phyloP scores from a whole-genome alignment of 2,329 filamentous ascomycete genomes.

The Emmonsia crescens region DNA sequence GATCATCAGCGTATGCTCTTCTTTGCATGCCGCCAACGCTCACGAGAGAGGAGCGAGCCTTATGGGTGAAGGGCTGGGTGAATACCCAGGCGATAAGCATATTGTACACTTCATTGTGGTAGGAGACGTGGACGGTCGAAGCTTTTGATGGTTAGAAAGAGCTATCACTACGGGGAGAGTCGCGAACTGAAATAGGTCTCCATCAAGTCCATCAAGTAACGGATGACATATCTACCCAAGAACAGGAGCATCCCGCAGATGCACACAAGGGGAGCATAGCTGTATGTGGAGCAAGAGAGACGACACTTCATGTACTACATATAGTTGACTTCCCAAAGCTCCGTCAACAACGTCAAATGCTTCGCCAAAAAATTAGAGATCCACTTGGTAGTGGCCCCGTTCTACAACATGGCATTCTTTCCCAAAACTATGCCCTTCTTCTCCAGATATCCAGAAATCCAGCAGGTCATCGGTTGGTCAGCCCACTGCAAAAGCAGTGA shows the following conservation, averaged over 20 bases:
- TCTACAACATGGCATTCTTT: too few relatives aligned
- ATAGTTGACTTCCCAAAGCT: too few relatives aligned
- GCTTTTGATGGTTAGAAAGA: constrained; percentile 11
- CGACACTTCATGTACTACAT: too few relatives aligned
- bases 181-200: constrained; percentile 15
- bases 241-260: constrained; percentile 12
- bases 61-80: constrained; percentile 10
- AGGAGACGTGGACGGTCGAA: constrained; percentile 13
- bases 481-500: too few relatives aligned
- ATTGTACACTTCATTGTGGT: constrained; percentile 14
- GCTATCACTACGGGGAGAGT: constrained; percentile 5
- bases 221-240: constrained; percentile 12
- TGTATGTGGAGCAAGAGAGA: too few relatives aligned
- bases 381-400: too few relatives aligned
- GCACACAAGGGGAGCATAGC: constrained; percentile 12
- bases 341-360: too few relatives aligned
- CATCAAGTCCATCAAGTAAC: constrained; percentile 13
- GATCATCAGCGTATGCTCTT: neutral
- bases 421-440: too few relatives aligned
- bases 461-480: too few relatives aligned
- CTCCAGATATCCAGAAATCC: too few relatives aligned
- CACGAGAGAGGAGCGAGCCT: constrained; percentile 12
- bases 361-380: too few relatives aligned
- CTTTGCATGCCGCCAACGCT: constrained; percentile 10
- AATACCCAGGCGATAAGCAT: constrained; percentile 10